phyloP scores from a whole-genome alignment of 768 basidiomycete species.

The Phlegmacium glaucopus region DNA sequence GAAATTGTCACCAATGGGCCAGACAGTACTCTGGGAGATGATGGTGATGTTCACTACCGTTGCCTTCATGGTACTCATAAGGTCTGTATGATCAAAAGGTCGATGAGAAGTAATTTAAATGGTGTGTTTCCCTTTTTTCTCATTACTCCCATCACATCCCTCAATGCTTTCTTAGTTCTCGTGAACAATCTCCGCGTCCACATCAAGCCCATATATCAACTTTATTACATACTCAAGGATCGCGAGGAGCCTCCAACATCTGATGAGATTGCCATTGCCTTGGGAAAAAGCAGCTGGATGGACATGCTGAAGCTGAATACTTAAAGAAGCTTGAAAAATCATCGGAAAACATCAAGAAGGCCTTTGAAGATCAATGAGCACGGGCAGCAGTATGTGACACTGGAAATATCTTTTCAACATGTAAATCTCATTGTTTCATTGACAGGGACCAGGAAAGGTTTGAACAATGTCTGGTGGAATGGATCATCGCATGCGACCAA shows the following conservation, averaged over 20 bases:
- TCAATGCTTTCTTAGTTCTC: too few relatives aligned
- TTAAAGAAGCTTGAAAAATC: background rate
- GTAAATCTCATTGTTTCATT: background rate
- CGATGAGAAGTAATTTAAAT: too few relatives aligned
- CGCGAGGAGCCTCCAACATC: background rate
- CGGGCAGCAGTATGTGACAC: conserved; percentile 1
- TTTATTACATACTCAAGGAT: background rate
- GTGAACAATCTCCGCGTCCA: background rate
- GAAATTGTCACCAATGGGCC: too few relatives aligned
- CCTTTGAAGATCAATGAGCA: background rate
- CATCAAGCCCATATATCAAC: background rate
- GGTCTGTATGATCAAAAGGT: too few relatives aligned
- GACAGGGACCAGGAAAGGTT: conserved; percentile 25
- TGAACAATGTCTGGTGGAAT: conserved; percentile 6
- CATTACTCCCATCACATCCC: too few relatives aligned
- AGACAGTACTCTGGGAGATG: too few relatives aligned
- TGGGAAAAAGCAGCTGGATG: background rate
- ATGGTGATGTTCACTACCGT: too few relatives aligned
- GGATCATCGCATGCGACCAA: conserved; percentile 9
- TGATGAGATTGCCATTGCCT: conserved; percentile 1
- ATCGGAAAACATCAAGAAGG: background rate
- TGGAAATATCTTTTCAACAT: background rate
- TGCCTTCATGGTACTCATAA: too few relatives aligned
- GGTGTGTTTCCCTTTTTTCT: too few relatives aligned
- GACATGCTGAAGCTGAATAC: background rate